phyloP scores from a whole-genome alignment of 1,284 basidiomycete genomes.

The Takashimella koratensis region DNA sequence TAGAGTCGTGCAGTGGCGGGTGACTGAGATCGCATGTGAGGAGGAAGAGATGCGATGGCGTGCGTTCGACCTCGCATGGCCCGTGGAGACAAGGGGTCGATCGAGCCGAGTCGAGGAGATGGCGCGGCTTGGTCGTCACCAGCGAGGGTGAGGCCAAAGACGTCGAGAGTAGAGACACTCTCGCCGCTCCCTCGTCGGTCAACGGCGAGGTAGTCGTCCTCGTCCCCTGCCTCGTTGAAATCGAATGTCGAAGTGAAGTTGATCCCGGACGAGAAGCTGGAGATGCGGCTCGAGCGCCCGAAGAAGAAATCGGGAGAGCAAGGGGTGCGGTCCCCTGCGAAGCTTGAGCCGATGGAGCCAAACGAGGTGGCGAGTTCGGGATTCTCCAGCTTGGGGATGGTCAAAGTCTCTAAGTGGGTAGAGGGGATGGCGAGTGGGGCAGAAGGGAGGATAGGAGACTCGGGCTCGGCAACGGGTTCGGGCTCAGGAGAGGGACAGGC shows the following conservation, averaged over 20 bases:
- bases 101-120: not conserved
- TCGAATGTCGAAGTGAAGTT: not conserved
- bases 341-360: not conserved
- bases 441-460: not conserved
- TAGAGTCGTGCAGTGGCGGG: not conserved
- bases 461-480: not conserved
- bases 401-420: not conserved
- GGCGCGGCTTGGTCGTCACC: not conserved
- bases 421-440: not conserved
- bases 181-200: not conserved
- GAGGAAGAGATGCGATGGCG: not conserved
- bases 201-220: not conserved
- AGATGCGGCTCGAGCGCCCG: not conserved
- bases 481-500: not conserved
- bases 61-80: not conserved
- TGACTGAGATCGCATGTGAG: not conserved
- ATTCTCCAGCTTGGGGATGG: not conserved
- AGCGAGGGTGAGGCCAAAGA: not conserved
- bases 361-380: not conserved
- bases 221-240: not conserved
- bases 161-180: not conserved
- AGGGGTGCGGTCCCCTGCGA: not conserved
- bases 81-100: not conserved
- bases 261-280: not conserved
- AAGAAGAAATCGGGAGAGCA: not conserved